Percentiles rank a stretch among this genome's conserved stretches.
These are phyloP conservation scores for Erodium texanum DNA, from an alignment of 441 rosid species.

Conservation along the genomic window DNA sequence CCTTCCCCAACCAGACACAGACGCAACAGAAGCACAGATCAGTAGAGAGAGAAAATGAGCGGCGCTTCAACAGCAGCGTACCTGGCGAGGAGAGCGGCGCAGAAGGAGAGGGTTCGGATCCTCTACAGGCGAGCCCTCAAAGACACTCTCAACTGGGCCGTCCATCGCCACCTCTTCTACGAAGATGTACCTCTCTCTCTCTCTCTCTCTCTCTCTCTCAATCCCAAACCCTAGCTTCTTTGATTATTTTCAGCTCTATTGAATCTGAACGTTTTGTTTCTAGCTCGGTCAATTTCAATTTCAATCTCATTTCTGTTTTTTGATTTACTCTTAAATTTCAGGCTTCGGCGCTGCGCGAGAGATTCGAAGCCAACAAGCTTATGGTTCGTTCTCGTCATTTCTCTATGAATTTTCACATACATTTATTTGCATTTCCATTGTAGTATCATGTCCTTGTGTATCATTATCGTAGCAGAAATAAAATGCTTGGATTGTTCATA, in stretches of 20 bases:
- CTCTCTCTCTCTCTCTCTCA: not conserved
- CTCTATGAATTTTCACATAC: not conserved
- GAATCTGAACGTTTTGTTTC: no score
- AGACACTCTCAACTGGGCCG: conserved; percentile 94
- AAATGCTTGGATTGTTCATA: not conserved
- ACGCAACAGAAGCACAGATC: no score
- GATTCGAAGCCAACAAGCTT: conserved; percentile 61
- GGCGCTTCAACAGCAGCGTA: conserved; percentile 54
- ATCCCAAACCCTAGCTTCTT: no score
- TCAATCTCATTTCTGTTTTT: conserved; percentile 7
- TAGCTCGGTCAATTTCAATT: not conserved
- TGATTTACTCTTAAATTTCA: conserved; percentile 14
- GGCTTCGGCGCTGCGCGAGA: conserved; percentile 78
- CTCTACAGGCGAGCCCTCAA: conserved; percentile 90
- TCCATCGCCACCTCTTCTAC: conserved; percentile 89
- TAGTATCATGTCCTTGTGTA: no score
- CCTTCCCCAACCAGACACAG: not conserved
- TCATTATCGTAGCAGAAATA: no score
- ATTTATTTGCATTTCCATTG: not conserved
- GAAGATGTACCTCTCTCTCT: conserved; percentile 39
- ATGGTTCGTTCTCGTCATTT: conserved; percentile 43
- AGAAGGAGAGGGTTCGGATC: conserved; percentile 84
- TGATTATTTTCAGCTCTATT: not conserved
- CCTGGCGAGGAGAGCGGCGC: conserved; percentile 75
- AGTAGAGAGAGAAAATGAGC: conserved; percentile 37